phyloP scores from a whole-genome alignment of 73 alveolate species.

The Paraurostyla sp. region DNA sequence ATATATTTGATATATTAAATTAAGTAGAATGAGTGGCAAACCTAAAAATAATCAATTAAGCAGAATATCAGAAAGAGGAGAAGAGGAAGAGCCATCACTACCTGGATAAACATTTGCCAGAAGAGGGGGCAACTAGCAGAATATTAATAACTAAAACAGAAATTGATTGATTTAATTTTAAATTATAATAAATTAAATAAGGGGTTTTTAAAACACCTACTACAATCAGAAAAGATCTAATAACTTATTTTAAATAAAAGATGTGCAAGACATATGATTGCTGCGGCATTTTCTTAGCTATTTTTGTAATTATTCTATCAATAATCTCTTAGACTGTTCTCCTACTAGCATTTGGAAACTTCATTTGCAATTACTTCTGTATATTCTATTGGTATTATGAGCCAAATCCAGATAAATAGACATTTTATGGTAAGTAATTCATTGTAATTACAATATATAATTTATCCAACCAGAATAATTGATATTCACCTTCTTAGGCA shows the following conservation, averaged over 20 bases:
- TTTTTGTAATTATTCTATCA: conserved; percentile 29
- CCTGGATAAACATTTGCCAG: not conserved
- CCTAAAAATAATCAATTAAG: not conserved
- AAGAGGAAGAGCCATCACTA: not conserved
- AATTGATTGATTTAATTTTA: too few relatives aligned
- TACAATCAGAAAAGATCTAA: not conserved
- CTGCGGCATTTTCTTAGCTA: conserved; percentile 39
- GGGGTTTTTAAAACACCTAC: conserved; percentile 15
- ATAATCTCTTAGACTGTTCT: conserved; percentile 27
- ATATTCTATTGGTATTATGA: conserved; percentile 69
- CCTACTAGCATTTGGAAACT: conserved; percentile 52
- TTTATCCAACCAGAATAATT: too few relatives aligned
- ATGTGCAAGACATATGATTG: conserved; percentile 25
- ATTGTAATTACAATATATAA: not conserved
- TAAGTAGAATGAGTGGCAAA: not conserved
- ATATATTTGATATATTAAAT: too few relatives aligned
- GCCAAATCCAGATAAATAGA: conserved; percentile 41
- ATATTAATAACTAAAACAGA: too few relatives aligned
- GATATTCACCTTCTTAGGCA: not conserved
- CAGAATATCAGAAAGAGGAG: conserved; percentile 13
- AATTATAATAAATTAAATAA: conserved; percentile 6
- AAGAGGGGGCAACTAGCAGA: too few relatives aligned
- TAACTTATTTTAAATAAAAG: not conserved
- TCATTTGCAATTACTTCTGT: conserved; percentile 46
- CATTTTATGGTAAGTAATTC: not conserved